Conservation (phyloP, 2,329 filamentous ascomycete genomes). For the Mycosphaerelloides madeirae region DNA sequence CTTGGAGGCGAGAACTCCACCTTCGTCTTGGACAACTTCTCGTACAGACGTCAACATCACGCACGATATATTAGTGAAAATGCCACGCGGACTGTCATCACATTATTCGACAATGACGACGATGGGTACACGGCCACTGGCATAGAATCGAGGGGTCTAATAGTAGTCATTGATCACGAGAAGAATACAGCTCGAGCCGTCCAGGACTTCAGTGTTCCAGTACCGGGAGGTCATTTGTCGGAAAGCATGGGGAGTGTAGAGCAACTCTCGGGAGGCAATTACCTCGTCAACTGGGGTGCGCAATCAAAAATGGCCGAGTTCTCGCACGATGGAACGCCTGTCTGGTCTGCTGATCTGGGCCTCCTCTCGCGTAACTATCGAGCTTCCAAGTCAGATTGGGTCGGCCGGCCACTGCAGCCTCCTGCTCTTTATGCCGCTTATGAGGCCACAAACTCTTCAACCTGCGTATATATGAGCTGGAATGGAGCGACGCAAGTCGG, state of each 20-base stretch:
- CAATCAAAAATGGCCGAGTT: conserved; percentile 5
- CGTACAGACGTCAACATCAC: conserved; percentile 4
- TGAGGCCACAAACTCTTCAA: conserved; percentile 1
- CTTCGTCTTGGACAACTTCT: background rate
- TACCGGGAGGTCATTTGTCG: background rate
- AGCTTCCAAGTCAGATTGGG: conserved; percentile 45
- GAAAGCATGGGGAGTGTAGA: conserved; percentile 7
- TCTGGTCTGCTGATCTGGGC: conserved; percentile 4
- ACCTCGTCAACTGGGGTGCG: conserved; percentile 49
- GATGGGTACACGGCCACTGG: conserved; percentile 3
- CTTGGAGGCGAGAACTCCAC: conserved; percentile 9
- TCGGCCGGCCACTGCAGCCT: conserved; percentile 9
- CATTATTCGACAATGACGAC: conserved; percentile 41
- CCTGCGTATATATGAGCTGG: conserved; percentile 29
- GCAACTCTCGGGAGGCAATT: conserved; percentile 15
- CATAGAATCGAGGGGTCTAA: conserved; percentile 4
- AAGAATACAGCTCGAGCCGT: conserved; percentile 7
- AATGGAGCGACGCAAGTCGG: conserved; percentile 36
- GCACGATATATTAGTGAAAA: conserved; percentile 5
- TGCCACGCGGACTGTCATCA: conserved; percentile 3
- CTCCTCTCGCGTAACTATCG: conserved; percentile 45
- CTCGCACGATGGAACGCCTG: background rate
- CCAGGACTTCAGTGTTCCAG: conserved; percentile 6
- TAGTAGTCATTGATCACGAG: conserved; percentile 5
- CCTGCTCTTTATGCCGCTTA: conserved; percentile 5